These are phyloP conservation scores for Xylaria bambusicola DNA, from an alignment of 495 filamentous ascomycete genomes.

Conservation along the genomic window DNA sequence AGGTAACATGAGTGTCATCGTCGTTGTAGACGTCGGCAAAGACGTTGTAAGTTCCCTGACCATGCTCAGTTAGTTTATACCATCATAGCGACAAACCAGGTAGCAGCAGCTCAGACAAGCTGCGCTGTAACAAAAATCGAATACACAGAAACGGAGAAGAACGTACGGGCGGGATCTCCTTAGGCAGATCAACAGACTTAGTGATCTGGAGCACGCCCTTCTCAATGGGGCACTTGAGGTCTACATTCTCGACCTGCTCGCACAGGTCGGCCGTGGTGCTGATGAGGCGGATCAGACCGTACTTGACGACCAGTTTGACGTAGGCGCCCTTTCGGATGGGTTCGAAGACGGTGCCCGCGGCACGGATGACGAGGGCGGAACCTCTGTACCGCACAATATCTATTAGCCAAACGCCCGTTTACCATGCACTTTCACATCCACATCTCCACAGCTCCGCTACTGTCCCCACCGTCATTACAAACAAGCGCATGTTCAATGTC, in stretches of 20 bases:
- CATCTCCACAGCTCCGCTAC: too few relatives aligned
- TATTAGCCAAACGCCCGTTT: conserved; percentile 23
- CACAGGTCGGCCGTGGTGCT: conserved; percentile 78
- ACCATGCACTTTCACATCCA: too few relatives aligned
- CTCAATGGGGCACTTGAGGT: conserved; percentile 84
- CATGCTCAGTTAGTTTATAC: conserved; percentile 3
- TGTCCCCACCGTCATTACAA: too few relatives aligned
- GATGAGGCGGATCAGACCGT: conserved; percentile 87
- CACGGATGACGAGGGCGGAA: conserved; percentile 72
- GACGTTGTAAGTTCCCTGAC: conserved; percentile 86
- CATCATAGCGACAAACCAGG: not conserved
- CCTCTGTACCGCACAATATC: conserved; percentile 63
- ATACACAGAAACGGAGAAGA: not conserved
- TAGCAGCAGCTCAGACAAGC: not conserved
- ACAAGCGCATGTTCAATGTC: too few relatives aligned
- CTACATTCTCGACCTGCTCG: conserved; percentile 82
- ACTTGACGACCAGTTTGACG: conserved; percentile 84
- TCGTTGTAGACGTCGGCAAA: conserved; percentile 76
- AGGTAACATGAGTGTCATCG: conserved; percentile 74
- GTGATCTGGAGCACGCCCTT: conserved; percentile 69
- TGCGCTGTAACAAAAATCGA: not conserved
- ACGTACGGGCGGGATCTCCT: conserved; percentile 85
- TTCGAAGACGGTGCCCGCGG: conserved; percentile 69
- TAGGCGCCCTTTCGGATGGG: conserved; percentile 73
- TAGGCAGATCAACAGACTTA: conserved; percentile 83